These are phyloP conservation scores for Reutealis trisperma DNA, from an alignment of 345 rosid genomes.

Conservation along the genomic window DNA sequence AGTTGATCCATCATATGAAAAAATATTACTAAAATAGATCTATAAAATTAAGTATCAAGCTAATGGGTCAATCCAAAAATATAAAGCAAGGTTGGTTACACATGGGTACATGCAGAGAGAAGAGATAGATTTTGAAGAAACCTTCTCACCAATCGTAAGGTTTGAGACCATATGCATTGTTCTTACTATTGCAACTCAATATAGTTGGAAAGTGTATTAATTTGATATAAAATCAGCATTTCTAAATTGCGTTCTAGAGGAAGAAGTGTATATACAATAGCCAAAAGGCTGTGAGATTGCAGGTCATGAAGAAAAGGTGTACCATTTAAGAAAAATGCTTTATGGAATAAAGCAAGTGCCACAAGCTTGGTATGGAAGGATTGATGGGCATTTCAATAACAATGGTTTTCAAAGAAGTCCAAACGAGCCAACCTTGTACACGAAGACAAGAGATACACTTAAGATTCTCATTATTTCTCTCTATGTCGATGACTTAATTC, in stretches of 20 bases:
- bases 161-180: background rate
- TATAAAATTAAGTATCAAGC: background rate
- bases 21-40: background rate
- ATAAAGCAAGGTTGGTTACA: background rate
- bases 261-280: background rate
- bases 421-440: background rate
- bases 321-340: background rate
- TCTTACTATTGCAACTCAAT: no score
- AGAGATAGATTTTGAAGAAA: background rate
- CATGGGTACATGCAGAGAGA: background rate
- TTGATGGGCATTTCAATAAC: background rate
- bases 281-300: background rate
- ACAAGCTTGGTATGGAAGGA: background rate
- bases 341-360: background rate
- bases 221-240: background rate
- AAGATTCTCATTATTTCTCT: background rate
- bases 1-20: background rate
- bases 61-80: background rate
- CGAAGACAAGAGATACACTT: background rate
- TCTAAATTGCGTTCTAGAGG: background rate
- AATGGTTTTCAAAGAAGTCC: conserved; percentile 3
- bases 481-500: background rate
- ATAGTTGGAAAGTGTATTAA: no score
- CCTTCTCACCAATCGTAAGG: background rate
- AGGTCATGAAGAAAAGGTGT: background rate